Evolutionary conservation across 140 eudicot genomes (phyloP).

Genomic region (Flaveria floridana): DNA sequence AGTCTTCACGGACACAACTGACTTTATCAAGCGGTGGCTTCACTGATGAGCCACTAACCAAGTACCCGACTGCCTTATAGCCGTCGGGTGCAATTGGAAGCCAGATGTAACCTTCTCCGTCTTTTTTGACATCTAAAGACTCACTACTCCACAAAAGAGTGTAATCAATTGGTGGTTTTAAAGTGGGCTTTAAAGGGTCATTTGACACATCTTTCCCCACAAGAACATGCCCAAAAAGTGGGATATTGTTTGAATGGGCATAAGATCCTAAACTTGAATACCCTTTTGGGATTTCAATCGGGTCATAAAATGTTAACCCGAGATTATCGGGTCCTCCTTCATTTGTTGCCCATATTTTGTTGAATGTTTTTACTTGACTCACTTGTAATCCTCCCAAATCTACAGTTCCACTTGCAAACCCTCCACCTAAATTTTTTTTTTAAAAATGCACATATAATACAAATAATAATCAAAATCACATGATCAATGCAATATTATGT

Average conservation of each 20-base stretch:
- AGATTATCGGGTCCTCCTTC: conserved; percentile 20
- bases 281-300: conserved; percentile 24
- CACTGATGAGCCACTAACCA: conserved; percentile 1
- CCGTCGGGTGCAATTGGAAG: conserved; percentile 7
- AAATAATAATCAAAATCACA: not conserved
- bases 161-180: conserved; percentile 24
- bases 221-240: conserved; percentile 6
- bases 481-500: not conserved
- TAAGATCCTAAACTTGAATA: conserved; percentile 26
- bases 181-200: not conserved
- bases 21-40: conserved; percentile 22
- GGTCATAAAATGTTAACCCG: conserved; percentile 11
- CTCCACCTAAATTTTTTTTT: not conserved
- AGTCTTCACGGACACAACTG: conserved; percentile 20
- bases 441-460: not conserved
- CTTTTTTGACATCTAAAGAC: conserved; percentile 16
- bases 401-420: conserved; percentile 8
- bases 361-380: conserved; percentile 11
- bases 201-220: conserved; percentile 25
- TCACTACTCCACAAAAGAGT: conserved; percentile 17
- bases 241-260: conserved; percentile 14
- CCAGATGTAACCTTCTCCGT: conserved; percentile 31
- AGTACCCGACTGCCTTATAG: not conserved
- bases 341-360: conserved; percentile 21
- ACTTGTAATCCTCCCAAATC: conserved; percentile 9